These are phyloP conservation scores for Trametes sp. DNA, from an alignment of 1,284 basidiomycete species.

Conservation along the genomic window DNA sequence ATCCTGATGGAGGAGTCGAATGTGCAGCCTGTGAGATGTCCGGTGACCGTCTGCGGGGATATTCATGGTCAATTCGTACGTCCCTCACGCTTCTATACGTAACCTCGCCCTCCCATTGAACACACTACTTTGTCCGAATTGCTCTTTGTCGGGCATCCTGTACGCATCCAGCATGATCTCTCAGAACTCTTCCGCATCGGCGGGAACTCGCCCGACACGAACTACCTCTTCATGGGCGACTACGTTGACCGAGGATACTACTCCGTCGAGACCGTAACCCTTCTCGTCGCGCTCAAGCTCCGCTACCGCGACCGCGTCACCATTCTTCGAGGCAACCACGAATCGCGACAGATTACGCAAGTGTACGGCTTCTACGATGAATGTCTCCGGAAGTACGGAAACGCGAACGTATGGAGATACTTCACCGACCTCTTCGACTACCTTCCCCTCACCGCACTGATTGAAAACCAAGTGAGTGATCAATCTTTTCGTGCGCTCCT, in stretches of 20 bases:
- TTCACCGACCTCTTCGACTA: constrained; percentile 99
- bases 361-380: constrained; percentile 99
- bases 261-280: constrained; percentile 98
- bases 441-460: constrained; percentile 95
- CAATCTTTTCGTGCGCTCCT: constrained; percentile 2
- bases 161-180: constrained; percentile 85
- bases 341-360: constrained; percentile 99
- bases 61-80: constrained; percentile 99
- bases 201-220: constrained; percentile 99
- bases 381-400: constrained; percentile 99
- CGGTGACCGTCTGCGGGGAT: constrained; percentile 97
- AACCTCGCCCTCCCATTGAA: constrained; percentile 24
- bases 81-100: constrained; percentile 42
- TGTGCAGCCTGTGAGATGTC: constrained; percentile 97
- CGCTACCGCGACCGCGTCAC: constrained; percentile 99
- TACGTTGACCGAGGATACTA: constrained; percentile 99
- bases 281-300: constrained; percentile 98
- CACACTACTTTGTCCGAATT: constrained; percentile 14
- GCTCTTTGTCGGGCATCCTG: constrained; percentile 4
- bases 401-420: constrained; percentile 99
- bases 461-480: constrained; percentile 93
- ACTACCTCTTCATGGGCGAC: constrained; percentile 99
- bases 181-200: constrained; percentile 99
- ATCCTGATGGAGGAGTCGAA: constrained; percentile 98
- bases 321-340: constrained; percentile 98